Base-by-base conservation (phyloP, 768 basidiomycete genomes). In the Tulasnella sp. region DNA sequence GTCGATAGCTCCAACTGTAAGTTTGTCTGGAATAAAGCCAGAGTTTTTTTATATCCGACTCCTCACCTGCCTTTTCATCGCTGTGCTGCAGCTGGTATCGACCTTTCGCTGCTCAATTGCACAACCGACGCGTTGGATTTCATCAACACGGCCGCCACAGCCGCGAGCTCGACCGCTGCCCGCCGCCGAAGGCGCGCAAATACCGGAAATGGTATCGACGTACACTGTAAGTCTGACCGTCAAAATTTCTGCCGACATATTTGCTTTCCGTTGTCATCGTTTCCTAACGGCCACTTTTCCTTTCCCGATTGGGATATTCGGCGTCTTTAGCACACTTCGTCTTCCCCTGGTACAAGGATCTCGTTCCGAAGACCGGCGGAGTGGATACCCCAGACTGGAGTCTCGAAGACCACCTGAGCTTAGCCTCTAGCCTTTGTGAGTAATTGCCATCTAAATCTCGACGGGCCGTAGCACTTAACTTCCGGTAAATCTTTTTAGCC, bases 191-290 rank as follows among this genome's bases (percentile, higher is more conserved):
- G 69, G 40, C 46, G 75, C 44, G 11, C 67, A 5, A 44, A 40
- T 20, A 55, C 67, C 69, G 48, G 61, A 74, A 35, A 15, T 15
- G 29, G 26, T 51, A 37, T 79, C 32, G 79, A 74, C 46, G 35
- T 73, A 7, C 51, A 70, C 74, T 55, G 57, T 79, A 74, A 77
- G 73, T 79, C 29, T 35, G 70, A 4, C 70, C 77, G 44, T 55
- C 29, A 18, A 35, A 26, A 29, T 3, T 67, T 73, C 20, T 44
- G 44, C 39, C 74, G 78, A 70, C 44, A 42, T 29, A 57, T 44
- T 61, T 1, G 18, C 7, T 61, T 26, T 23, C 57, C 57, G 57
- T 61, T 23, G 57, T 1, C 10, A 11, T 23, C 23, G 70, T n/a
- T 18, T 37, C 40, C 39, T 77, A 23, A 32, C 44, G 15, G 13